A percentile compares a stretch with the other conserved stretches of the same genome.
Conservation (phyloP, 352 stramenopile species). For the Achlya hypogyna region DNA sequence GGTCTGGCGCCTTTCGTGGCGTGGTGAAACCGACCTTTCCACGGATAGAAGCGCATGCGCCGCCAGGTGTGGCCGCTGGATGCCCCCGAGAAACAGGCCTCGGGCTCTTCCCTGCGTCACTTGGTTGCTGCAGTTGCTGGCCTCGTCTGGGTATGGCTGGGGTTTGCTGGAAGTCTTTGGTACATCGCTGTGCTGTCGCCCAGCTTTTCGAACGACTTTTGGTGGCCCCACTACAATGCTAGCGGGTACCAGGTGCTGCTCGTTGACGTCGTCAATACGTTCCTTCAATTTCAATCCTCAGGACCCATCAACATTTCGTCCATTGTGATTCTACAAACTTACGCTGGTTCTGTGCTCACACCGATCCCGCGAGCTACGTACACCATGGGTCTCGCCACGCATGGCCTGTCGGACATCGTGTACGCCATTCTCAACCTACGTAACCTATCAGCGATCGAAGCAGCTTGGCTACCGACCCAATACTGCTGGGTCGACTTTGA, state of each 20-base stretch:
- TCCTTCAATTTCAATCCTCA: background rate
- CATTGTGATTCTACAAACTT: background rate
- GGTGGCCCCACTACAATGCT: background rate
- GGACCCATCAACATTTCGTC: background rate
- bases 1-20: too few species aligned
- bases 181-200: background rate
- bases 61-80: too few species aligned
- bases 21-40: too few species aligned
- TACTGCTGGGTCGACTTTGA: slow-evolving; percentile 15
- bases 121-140: background rate
- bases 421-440: background rate
- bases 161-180: background rate
- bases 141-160: background rate
- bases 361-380: background rate
- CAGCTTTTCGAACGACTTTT: background rate
- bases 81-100: too few species aligned
- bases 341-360: background rate
- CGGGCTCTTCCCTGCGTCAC: too few species aligned
- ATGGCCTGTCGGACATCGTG: background rate
- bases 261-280: slow-evolving; percentile 5
- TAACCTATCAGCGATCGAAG: background rate
- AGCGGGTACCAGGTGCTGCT: slow-evolving; percentile 3
- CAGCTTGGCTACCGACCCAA: background rate
- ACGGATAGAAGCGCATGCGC: too few species aligned
- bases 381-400: background rate